Evolutionary conservation across 257 asterid species (phyloP).

Genomic region (Anisodus acutangulus): DNA sequence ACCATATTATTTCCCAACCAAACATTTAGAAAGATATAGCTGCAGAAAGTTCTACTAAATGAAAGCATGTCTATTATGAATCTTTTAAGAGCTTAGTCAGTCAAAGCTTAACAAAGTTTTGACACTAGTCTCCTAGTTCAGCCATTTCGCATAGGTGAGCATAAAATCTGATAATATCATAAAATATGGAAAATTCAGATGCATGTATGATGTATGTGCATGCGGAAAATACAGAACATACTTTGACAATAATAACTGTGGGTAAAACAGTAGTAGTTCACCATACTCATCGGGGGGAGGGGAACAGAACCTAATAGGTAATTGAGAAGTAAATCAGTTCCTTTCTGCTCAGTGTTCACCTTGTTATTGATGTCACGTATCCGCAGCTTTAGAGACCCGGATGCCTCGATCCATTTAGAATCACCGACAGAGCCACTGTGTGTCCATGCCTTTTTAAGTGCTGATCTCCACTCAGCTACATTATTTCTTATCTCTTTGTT

Average conservation of each 20-base stretch:
- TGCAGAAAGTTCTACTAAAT: background rate
- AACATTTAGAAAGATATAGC: background rate
- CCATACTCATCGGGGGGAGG: background rate
- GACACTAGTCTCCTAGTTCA: background rate
- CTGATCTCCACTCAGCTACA: slow-evolving; percentile 60
- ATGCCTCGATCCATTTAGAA: slow-evolving; percentile 60
- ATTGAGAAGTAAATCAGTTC: slow-evolving; percentile 4
- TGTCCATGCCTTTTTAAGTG: slow-evolving; percentile 68
- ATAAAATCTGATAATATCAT: background rate
- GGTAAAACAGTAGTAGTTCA: background rate
- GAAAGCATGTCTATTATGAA: background rate
- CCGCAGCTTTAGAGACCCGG: slow-evolving; percentile 69
- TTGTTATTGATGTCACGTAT: slow-evolving; percentile 68
- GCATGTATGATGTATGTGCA: background rate
- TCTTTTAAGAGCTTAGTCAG: background rate
- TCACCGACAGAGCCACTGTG: slow-evolving; percentile 43
- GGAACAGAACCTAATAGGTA: background rate
- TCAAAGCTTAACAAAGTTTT: background rate
- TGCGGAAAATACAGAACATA: background rate
- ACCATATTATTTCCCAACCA: background rate
- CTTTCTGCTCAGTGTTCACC: slow-evolving; percentile 42
- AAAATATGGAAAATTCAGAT: background rate
- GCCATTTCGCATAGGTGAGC: background rate
- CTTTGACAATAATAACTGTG: background rate
- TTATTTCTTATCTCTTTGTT: slow-evolving; percentile 73